Evolutionary conservation across 148 eudicot genomes (phyloP).

Genomic region (Vaccinium vitisidaea): DNA sequence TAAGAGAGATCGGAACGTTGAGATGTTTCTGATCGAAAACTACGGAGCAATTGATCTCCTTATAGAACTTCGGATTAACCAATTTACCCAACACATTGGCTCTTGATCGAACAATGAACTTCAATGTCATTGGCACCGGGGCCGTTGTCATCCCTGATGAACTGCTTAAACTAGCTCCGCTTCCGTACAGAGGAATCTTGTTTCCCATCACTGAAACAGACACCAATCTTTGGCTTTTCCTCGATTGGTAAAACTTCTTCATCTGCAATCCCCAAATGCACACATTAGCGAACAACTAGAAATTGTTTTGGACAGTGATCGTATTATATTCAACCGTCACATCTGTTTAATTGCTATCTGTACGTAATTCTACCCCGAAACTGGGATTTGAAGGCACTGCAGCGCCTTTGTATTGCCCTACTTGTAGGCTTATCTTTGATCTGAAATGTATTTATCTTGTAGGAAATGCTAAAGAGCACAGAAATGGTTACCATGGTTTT

Average conservation of each 20-base stretch:
- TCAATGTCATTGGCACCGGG: slow-evolving; percentile 58
- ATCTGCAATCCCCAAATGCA: slow-evolving; percentile 42
- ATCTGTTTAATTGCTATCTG: not conserved
- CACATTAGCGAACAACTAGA: not conserved
- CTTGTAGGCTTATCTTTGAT: not conserved
- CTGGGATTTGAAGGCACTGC: not conserved
- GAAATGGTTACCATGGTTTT: too few relatives aligned
- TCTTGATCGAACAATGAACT: slow-evolving; percentile 58
- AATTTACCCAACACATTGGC: slow-evolving; percentile 74
- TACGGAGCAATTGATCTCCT: slow-evolving; percentile 46
- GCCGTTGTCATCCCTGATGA: slow-evolving; percentile 50
- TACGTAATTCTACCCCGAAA: not conserved
- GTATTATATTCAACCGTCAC: not conserved
- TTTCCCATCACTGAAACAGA: slow-evolving; percentile 42
- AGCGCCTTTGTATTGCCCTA: not conserved
- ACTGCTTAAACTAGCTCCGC: slow-evolving; percentile 67
- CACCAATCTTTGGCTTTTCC: slow-evolving; percentile 53
- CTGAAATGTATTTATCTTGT: not conserved
- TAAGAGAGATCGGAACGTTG: slow-evolving; percentile 50
- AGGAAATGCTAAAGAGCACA: not conserved
- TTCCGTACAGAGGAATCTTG: slow-evolving; percentile 75
- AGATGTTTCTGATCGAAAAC: slow-evolving; percentile 46
- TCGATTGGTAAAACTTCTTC: slow-evolving; percentile 63
- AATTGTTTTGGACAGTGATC: not conserved
- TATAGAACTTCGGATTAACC: slow-evolving; percentile 74